Base-by-base conservation (phyloP, 2,329 filamentous ascomycete species). In the Thelonectria discophora region DNA sequence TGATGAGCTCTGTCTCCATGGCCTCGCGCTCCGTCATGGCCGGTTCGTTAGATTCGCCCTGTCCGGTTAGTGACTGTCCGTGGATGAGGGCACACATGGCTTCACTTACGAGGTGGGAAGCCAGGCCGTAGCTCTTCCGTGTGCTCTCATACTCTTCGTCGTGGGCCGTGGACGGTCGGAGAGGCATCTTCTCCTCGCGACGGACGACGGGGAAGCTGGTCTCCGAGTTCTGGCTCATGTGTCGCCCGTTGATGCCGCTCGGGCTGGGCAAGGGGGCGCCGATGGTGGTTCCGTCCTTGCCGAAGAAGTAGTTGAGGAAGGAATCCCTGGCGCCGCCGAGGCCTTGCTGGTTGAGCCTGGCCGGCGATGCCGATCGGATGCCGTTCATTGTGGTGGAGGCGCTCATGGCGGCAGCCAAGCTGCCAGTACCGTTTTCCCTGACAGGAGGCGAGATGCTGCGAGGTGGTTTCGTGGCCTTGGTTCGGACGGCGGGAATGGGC, bases 291-390 rank as follows among this genome's bases (percentile, higher is more conserved):
- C 92, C 92, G 64, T 99, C 95, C 75, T 99, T 98, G 71, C 95
- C 94, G 73, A 99, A 99, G 80, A 99, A 99, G 79, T 99, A 99
- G 79, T 94, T 98, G 64, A 99, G 79, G 82, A 99, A 99, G 1
- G 93, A 96, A 78, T 99, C 95, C 64, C 90, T 87, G 42, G 92
- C 87, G 62, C 81, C 86, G 58, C 89, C 88, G 51, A 85, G 76
- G 5, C 81, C 81, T 65, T 87, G 86, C 24, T 82, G 82, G 65
- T 86, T 86, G 65, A 90, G 84, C 55, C 84, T 83, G 27, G 87
- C 83, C 17, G 75, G 75, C n/a, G 75, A 75, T 30, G 71, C 69
- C 58, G 75, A 68, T 47, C 76, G 71, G 47, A 69, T 77, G 11
- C 90, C 89, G 68, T 93, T 93, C 70, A 72, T 54, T 20, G 59